Conservation (phyloP, 2,329 filamentous ascomycete genomes). For the Fusarium nematophilum region DNA sequence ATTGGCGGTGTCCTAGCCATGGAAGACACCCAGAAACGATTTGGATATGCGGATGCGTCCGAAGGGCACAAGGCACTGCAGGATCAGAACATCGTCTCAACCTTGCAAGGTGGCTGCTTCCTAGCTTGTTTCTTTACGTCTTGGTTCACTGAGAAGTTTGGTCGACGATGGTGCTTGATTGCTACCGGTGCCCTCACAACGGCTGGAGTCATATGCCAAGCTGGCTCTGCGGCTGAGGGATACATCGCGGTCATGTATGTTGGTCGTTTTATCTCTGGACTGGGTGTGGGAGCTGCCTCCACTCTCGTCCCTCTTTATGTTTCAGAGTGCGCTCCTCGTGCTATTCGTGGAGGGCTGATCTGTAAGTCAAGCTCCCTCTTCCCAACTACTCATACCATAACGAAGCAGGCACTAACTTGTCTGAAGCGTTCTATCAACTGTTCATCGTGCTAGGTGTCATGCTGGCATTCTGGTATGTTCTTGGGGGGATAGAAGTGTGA, state of each 20-base stretch:
- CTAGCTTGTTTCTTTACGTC: slow-evolving; percentile 69
- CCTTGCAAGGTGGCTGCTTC: slow-evolving; percentile 76
- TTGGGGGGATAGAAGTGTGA: no score
- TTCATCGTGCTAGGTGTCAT: slow-evolving; percentile 60
- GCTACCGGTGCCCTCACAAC: slow-evolving; percentile 66
- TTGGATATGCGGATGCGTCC: slow-evolving; percentile 50
- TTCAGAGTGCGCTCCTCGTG: slow-evolving; percentile 62
- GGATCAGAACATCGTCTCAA: slow-evolving; percentile 76
- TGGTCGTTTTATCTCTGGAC: slow-evolving; percentile 66
- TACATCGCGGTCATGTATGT: slow-evolving; percentile 72
- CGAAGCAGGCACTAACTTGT: no score
- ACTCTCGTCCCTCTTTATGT: slow-evolving; percentile 58
- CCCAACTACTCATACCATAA: neutral
- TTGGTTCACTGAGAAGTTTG: slow-evolving; percentile 65
- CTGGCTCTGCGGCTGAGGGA: slow-evolving; percentile 63
- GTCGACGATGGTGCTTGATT: slow-evolving; percentile 67
- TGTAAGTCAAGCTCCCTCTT: slow-evolving; percentile 42
- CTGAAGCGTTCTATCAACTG: slow-evolving; percentile 62
- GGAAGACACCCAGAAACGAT: slow-evolving; percentile 63
- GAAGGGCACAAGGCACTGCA: slow-evolving; percentile 62
- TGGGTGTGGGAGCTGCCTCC: slow-evolving; percentile 63
- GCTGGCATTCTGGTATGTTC: slow-evolving; percentile 55
- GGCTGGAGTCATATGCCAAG: slow-evolving; percentile 73
- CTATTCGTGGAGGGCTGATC: slow-evolving; percentile 62
- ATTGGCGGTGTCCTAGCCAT: slow-evolving; percentile 75